A percentile compares a stretch with the other conserved stretches of the same genome.
Conservation (phyloP, 2,329 filamentous ascomycete genomes). For the Chaetomiaceae sp. region DNA sequence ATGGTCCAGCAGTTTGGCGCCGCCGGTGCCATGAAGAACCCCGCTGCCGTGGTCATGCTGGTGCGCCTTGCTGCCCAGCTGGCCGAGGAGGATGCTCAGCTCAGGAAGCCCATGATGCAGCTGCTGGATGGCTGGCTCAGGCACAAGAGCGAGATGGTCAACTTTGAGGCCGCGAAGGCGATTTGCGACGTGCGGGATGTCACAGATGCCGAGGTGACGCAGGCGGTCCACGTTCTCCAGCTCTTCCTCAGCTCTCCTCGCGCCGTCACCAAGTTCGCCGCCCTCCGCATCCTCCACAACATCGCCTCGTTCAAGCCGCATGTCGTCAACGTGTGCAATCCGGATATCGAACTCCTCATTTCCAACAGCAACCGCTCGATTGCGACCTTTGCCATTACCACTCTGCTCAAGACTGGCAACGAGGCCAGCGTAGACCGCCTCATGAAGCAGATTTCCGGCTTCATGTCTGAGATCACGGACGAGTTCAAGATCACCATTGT, state of each 20-base stretch:
- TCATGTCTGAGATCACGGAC: conserved; percentile 98
- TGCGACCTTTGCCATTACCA: conserved; percentile 97
- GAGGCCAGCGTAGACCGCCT: conserved; percentile 93
- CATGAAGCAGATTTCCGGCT: conserved; percentile 97
- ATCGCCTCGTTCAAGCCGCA: conserved; percentile 96
- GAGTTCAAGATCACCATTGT: conserved; percentile 99
- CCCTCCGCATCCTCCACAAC: conserved; percentile 91
- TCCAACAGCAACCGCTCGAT: conserved; percentile 97
- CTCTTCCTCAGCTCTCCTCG: conserved; percentile 94
- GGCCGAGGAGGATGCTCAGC: conserved; percentile 83
- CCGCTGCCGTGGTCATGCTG: conserved; percentile 85
- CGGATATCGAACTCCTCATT: conserved; percentile 93
- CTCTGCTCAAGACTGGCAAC: conserved; percentile 95
- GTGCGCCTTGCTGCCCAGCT: conserved; percentile 90
- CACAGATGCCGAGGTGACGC: conserved; percentile 82
- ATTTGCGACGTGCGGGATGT: conserved; percentile 94
- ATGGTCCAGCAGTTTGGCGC: conserved; percentile 99
- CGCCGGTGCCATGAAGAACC: conserved; percentile 88
- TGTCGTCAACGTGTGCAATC: conserved; percentile 89
- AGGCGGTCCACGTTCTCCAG: conserved; percentile 92
- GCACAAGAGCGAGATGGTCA: conserved; percentile 99
- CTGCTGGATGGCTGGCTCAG: conserved; percentile 93
- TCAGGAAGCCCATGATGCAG: conserved; percentile 95
- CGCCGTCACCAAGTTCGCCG: conserved; percentile 94
- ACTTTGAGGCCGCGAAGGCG: conserved; percentile 97